Evolutionary conservation across 2,329 filamentous ascomycete genomes (phyloP), one percentile per base, ranked within the genome.

Genomic region (Sporothrix mexicana): DNA sequence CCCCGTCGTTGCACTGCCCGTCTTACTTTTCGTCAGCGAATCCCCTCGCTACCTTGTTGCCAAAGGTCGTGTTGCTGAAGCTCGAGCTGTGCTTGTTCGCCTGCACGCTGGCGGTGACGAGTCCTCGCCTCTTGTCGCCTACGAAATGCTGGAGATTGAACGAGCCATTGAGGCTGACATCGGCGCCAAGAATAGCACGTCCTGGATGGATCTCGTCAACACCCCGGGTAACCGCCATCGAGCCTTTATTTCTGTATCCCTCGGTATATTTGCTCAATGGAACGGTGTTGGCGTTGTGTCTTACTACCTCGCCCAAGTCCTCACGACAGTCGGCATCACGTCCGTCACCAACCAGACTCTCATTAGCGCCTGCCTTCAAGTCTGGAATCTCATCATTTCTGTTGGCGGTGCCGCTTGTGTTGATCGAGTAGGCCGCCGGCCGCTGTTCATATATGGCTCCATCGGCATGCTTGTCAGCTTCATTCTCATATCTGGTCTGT

Each of bases 21-120:
- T 13, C 47, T 7, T 49, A 49, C 47, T 49, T 49, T 49, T 49
- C 47, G 47, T 49, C 47, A 49, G 12, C 47, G 47, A 49, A 49
- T 49, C 47, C 47, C 47, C 47, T 49, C 47, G 47, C 47, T 49
- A 49, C 47, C 47, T 49, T 49, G 47, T 49, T 49, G 47, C 47
- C 5, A 49, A 49, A 13, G 47, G 47, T 13, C 47, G 47, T 13
- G 12, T 49, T 49, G 47, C 47, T 13, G 47, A 49, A 49, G 47
- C 47, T 49, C 47, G 47, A 49, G 47, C 47, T 13, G 5, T 49
- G 12, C 47, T 49, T 49, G 47, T 49, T 49, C 47, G 47, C 12
- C 47, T 49, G 47, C 47, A 49, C 12, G 47, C 47, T 49, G 47
- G 47, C 47, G 47, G 47, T 13, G 47, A 49, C 47, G 47, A 49